Evolutionary conservation across 1,284 basidiomycete genomes (phyloP), one percentile per base, ranked within the genome.

Genomic region (Ustilago nuda): DNA sequence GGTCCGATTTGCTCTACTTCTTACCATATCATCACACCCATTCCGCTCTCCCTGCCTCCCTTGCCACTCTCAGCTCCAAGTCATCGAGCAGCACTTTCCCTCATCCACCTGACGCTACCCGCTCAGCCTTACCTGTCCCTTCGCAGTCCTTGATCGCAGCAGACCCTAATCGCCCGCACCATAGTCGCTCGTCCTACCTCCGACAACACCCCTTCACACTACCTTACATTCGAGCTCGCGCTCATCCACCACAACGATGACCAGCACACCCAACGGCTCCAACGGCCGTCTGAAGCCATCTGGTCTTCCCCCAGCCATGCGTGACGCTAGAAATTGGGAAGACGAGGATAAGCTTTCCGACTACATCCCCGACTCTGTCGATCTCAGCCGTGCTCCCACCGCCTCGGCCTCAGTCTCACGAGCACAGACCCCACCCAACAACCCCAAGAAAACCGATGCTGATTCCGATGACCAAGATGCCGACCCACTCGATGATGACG

Each of bases 301-400:
- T 8, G 74, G 48, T 13, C 32, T 76, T 6, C 74, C 74, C 8
- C 62, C 74, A 15, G 51, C 66, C 8, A 66, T 76, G 69, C 69
- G 70, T 41, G 70, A 76, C 35, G 36, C 66, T 43, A 76, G 72
- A 55, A 66, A 69, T 37, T 76, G 74, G 79, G 76, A 78, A 46
- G 81, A 81, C 51, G 71, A 83, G 63, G 80, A 84, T 56, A 80
- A 80, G 70, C 72, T 82, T 39, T 81, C 79, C 53, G 80, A 83
- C 61, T 78, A 79, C 52, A 66, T 82, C 5, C 79, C 82, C 32
- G 56, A 54, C 39, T 76, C 71, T 17, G 79, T 62, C n/a, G 80
- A 82, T 27, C 72, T 80, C 46, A 74, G 69, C 30, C 66, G 79
- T 7, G 77, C 77, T 2, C 76, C 76, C 23, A 76, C 77, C 23